These are phyloP conservation scores for Cryptococcus sp. DNA, from an alignment of 1,284 basidiomycete genomes.

Conservation along the genomic window DNA sequence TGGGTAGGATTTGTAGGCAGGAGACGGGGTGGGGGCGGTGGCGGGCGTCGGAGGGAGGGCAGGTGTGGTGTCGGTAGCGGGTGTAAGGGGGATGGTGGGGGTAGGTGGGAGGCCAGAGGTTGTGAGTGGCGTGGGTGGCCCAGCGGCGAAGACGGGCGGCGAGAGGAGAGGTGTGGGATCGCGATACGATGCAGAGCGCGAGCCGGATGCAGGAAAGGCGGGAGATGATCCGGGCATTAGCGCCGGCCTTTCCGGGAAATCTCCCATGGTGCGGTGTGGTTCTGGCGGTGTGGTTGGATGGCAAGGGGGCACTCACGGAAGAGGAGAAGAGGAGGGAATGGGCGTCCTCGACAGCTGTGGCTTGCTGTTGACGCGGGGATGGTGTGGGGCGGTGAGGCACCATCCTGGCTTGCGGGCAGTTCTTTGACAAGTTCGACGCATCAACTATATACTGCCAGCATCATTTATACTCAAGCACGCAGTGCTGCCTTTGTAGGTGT, in stretches of 20 bases:
- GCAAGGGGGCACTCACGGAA: not conserved
- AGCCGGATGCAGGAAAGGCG: not conserved
- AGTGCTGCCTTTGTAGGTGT: too few species aligned
- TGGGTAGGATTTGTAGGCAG: not conserved
- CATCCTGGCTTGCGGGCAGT: too few species aligned
- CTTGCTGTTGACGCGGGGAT: too few species aligned
- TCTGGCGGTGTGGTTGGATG: too few species aligned
- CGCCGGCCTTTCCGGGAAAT: too few species aligned
- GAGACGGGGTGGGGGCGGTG: too few species aligned
- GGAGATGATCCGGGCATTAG: not conserved
- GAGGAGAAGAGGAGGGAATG: not conserved
- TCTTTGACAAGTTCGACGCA: too few species aligned
- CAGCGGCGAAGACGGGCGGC: too few species aligned
- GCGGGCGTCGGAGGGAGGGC: not conserved
- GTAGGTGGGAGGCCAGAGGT: not conserved
- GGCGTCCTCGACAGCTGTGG: not conserved
- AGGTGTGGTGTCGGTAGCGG: not conserved
- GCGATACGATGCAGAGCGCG: not conserved
- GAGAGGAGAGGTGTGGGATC: not conserved
- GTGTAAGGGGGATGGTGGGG: not conserved
- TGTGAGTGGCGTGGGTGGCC: not conserved
- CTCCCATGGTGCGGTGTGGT: too few species aligned
- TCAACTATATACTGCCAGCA: too few species aligned
- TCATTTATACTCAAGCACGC: too few species aligned
- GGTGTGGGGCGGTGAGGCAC: too few species aligned